phyloP scores from a whole-genome alignment of 1,284 basidiomycete genomes.

The Inonotus hispidus region DNA sequence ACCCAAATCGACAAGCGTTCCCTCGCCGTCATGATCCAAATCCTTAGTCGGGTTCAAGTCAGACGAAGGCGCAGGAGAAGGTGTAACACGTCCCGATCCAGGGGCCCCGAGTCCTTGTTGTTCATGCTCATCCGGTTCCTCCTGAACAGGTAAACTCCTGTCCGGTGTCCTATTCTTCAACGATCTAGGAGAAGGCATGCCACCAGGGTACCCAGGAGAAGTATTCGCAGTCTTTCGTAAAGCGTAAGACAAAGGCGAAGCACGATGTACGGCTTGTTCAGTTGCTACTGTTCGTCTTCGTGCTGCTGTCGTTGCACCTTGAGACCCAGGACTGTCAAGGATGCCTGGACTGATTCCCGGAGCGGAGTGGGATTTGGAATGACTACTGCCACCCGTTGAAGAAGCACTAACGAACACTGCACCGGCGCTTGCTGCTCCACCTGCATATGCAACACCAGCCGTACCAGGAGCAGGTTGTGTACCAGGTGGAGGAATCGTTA shows the following conservation, averaged over 20 bases:
- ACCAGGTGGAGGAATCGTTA: conserved; percentile 21
- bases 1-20: conserved; percentile 18
- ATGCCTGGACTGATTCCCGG: not conserved
- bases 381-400: not conserved
- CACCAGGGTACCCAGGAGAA: conserved; percentile 33
- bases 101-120: not conserved
- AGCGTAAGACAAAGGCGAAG: conserved; percentile 30
- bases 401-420: not conserved
- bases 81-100: conserved; percentile 27
- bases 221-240: conserved; percentile 39
- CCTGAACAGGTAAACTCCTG: conserved; percentile 69
- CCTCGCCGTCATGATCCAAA: conserved; percentile 17
- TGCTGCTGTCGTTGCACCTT: conserved; percentile 4
- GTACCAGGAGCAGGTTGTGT: conserved; percentile 33
- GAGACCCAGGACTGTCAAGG: not conserved
- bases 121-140: conserved; percentile 59
- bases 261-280: conserved; percentile 25
- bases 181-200: conserved; percentile 53
- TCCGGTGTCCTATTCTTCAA: conserved; percentile 59
- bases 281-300: conserved; percentile 20
- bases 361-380: conserved; percentile 11
- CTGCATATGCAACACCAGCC: conserved; percentile 47
- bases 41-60: conserved; percentile 49
- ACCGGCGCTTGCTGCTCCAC: conserved; percentile 35
- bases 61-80: conserved; percentile 51